Percentiles rank a stretch among this genome's conserved stretches.
Evolutionary conservation across 305 asterid species (phyloP).

Genomic region (Solanum hybrid): DNA sequence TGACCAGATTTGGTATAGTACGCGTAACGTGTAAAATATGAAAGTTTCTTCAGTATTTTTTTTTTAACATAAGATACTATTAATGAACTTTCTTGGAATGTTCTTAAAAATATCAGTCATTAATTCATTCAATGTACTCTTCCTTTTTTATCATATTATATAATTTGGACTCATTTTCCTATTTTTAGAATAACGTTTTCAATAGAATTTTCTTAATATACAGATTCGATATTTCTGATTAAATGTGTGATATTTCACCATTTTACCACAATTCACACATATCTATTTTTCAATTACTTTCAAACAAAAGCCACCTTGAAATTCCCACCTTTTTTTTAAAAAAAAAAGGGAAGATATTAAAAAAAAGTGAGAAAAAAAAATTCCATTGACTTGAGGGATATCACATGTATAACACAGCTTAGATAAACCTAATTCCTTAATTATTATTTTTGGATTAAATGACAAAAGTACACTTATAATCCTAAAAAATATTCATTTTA

Average conservation of each 20-base stretch:
- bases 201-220: neutral
- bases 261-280: neutral
- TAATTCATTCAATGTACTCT: neutral
- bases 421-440: neutral
- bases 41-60: neutral
- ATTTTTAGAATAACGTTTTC: neutral
- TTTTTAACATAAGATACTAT: neutral
- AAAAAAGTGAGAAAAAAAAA: neutral
- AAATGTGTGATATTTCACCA: neutral
- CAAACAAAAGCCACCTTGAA: neutral
- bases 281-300: neutral
- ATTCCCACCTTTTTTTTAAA: neutral
- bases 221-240: neutral
- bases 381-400: neutral
- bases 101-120: neutral
- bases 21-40: neutral
- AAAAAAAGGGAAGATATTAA: neutral
- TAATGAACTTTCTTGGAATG: neutral
- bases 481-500: neutral
- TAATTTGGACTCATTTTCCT: neutral
- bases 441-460: neutral
- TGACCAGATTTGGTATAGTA: neutral
- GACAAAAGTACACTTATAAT: neutral
- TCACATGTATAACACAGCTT: neutral
- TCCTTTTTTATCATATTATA: neutral